Base-by-base conservation (phyloP, 1,139 yeast species). In the Saccharomyces hybrid region DNA sequence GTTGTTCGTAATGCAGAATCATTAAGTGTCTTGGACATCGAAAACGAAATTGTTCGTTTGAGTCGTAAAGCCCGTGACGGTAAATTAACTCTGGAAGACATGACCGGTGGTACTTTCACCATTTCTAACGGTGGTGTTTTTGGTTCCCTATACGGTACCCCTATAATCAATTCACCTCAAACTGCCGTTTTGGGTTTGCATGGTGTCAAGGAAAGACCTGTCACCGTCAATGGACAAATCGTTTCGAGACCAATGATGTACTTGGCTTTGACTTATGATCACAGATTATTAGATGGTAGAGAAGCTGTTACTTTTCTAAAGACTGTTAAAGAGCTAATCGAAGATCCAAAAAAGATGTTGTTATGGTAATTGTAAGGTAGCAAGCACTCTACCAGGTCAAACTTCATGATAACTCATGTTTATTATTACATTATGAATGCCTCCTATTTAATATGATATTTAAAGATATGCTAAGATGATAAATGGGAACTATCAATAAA, bases 191-290 rank as follows among this genome's bases (percentile, higher is more conserved):
- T 93, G 66, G 99, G 99, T 67, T 82, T 93, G 71, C 99, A 93
- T 70, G 98, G 98, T 74, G 88, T 88, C 67, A 95, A 93, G 79
- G 93, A 93, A 75, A 90, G 99, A 79, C 95, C 99, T 53, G 96
- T 93, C 57, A 95, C 95, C 58, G 91, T 93, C 58, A 86, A 93
- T 64, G 99, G 99, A 55, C 93, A 93, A 79, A 82, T 93, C 65
- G 99, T 88, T 64, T 82, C 95, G 48, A 88, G 98, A 79, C 99
- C 99, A 73, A 93, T 93, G 99, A 95, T 95, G 99, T 95, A 93
- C 82, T 78, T 95, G 71, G 99, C 99, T 55, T 84, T 93, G 75
- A 93, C 99, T 58, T 93, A 93, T 73, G 99, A 93, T 73, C 99
- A 93, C 79, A 87, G 99, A 80, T 86, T 93, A 70, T 81, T 95